Evolutionary conservation across 164 flowering plant species (phyloP).

Genomic region (Berberis vulgaris): DNA sequence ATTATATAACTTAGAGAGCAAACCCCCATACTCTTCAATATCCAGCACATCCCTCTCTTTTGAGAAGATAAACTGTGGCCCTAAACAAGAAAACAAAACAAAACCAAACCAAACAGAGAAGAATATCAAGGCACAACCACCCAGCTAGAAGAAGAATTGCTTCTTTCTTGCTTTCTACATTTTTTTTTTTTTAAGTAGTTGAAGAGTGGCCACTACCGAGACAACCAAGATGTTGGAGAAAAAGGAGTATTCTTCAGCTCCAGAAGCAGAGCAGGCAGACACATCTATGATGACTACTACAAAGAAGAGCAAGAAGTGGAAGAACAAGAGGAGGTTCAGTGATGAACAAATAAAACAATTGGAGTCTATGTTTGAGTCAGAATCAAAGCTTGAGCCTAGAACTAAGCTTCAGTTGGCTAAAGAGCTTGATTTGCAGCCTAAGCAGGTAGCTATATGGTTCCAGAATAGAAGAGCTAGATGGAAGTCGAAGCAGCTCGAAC

Average conservation of each 20-base stretch:
- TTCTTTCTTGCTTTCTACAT: too few relatives aligned
- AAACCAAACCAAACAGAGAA: neutral
- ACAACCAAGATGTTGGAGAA: constrained; percentile 14
- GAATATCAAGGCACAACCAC: too few relatives aligned
- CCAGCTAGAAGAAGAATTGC: too few relatives aligned
- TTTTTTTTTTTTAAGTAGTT: neutral
- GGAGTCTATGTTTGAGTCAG: constrained; percentile 57
- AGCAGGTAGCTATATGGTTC: constrained; percentile 90
- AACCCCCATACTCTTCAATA: neutral
- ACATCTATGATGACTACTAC: constrained; percentile 5
- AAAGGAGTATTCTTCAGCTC: constrained; percentile 4
- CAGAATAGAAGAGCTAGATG: constrained; percentile 83
- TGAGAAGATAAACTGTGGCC: neutral
- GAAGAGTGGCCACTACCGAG: neutral
- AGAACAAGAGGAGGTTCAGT: constrained; percentile 47
- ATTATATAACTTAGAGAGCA: neutral
- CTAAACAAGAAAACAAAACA: neutral
- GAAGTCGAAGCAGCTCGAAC: constrained; percentile 72
- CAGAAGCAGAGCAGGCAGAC: constrained; percentile 8
- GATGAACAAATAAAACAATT: constrained; percentile 50
- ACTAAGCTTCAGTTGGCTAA: constrained; percentile 54
- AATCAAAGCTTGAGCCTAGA: constrained; percentile 54
- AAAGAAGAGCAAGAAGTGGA: constrained; percentile 23
- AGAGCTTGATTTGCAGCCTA: constrained; percentile 63
- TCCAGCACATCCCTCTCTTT: neutral